Base-by-base conservation (phyloP, 2,329 filamentous ascomycete genomes). In the Myriosclerotinia duriaeana region DNA sequence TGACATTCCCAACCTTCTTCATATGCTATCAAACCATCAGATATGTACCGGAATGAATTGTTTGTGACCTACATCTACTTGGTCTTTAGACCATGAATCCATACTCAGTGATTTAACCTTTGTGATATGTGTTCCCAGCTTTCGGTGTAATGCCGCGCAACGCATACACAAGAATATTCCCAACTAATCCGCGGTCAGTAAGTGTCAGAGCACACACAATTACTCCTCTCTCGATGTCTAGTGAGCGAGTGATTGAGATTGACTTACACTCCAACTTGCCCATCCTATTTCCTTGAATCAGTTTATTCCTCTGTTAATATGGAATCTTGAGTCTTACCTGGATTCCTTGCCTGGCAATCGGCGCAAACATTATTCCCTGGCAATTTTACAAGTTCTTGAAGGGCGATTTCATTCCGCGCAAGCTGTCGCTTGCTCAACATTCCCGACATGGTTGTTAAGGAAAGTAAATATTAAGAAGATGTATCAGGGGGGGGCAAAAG, bases 91-190 rank as follows among this genome's bases (percentile, higher is more conserved):
- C 95, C 95, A 99, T 72, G 90, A 95, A 79, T 99, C 95, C 93
- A 99, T 98, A 78, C 91, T 98, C 80, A 99, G 80, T 48, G 93
- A 98, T 80, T 99, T 99, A 82, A 99, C 93, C 79, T 99, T 99
- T 72, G 93, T 97, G 70, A 99, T 92, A 79, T 99, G 95, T 52
- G 95, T 98, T 69, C 95, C 95, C 75, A 99, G 83, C 80, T 98
- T 98, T 76, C 95, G 91, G 81, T 99, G 95, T 75, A 98, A 86
- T 65, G 93, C 87, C 64, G 93, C 95, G 83, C 95, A 99, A 77
- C 95, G 92, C 91, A 99, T 96, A 80, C 95, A 99, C 61, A 99
- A 83, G 78, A 99, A 99, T 71, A 98, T 87, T 68, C 95, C 95
- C 79, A 99, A 82, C 91, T 97, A 76, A 54, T 71, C 52, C 65